Base-by-base conservation (phyloP, 306 rosid species). In the Phaseolus lunatus region DNA sequence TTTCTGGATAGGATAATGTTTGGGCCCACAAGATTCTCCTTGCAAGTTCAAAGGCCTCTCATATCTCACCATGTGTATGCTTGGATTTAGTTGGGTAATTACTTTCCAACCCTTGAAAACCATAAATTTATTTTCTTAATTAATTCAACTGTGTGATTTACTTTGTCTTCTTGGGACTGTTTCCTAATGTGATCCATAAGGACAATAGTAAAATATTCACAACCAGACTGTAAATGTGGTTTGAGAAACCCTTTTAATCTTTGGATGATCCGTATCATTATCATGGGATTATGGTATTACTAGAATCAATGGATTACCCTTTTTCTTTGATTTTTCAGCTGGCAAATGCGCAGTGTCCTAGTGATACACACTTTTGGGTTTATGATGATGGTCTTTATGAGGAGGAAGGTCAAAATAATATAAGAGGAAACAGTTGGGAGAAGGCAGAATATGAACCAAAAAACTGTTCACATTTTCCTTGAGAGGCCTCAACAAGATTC, bases 361-460 rank as follows among this genome's bases (percentile, higher is more conserved):
- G 97, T 27, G 99, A 92, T 91, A 95, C 99, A 75, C 99, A 95
- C 85, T 95, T 95, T 86, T 95, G 99, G 99, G 99, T 95, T 79
- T 95, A 95, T 72, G 99, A 95, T 41, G 97, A 95, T 44, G 99
- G 99, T 72, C 97, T 97, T 11, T 95, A 92, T 45, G 96, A 95
- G 90, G 99, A 95, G 87, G 97, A 95, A 95, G 99, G 99, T 73
- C 97, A 95, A 86, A 95, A 95, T 77, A 95, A 95, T 86, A 95
- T 95, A 78, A 85, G 94, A 62, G 99, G 99, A 79, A 95, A 95
- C 82, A 95, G 92, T 75, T 95, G 99, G 99, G 97, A 89, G 83
- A 95, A 95, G 97, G 99, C 72, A 72, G 67, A 85, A 22, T 61
- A 67, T 82, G 64, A 79, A 56, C 56, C 72, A 69, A 67, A 62